Conservation (phyloP, 108 stramenopile genomes). For the Schizochytrium sp. region DNA sequence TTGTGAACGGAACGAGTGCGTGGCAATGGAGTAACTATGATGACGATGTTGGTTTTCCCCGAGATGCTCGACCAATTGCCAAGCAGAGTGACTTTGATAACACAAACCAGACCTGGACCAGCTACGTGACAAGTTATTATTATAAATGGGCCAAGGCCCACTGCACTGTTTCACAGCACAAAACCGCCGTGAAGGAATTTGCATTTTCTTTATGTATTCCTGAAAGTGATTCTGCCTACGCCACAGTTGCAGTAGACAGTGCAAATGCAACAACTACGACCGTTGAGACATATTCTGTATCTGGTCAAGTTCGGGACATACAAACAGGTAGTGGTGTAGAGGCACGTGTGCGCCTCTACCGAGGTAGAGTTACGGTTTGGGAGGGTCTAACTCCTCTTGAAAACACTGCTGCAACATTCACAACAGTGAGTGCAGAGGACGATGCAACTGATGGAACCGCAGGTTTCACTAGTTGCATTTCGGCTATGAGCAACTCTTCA, state of each 20-base stretch:
- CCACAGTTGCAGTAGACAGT: neutral
- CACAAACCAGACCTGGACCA: conserved; percentile 14
- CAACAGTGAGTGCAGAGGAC: neutral
- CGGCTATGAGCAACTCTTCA: neutral
- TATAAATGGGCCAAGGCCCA: conserved; percentile 50
- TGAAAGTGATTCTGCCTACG: neutral
- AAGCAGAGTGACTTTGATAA: neutral
- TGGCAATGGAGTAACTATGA: conserved; percentile 58
- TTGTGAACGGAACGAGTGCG: conserved; percentile 8
- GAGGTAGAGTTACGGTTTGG: conserved; percentile 28
- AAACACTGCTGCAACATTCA: conserved; percentile 5
- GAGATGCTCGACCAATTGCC: conserved; percentile 33
- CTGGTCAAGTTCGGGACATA: neutral
- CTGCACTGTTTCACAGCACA: conserved; percentile 10
- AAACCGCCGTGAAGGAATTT: conserved; percentile 23
- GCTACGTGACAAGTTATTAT: conserved; percentile 15
- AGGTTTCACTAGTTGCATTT: neutral
- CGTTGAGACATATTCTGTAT: neutral
- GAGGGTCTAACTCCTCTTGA: neutral
- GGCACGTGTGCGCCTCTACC: conserved; percentile 13
- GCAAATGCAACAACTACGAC: neutral
- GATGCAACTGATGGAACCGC: neutral
- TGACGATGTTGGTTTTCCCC: conserved; percentile 45
- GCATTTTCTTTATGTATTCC: conserved; percentile 38
- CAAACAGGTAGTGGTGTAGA: conserved; percentile 14